These are phyloP conservation scores for Beauveria pseudobassiana DNA, from an alignment of 2,329 filamentous ascomycete genomes.

Conservation along the genomic window DNA sequence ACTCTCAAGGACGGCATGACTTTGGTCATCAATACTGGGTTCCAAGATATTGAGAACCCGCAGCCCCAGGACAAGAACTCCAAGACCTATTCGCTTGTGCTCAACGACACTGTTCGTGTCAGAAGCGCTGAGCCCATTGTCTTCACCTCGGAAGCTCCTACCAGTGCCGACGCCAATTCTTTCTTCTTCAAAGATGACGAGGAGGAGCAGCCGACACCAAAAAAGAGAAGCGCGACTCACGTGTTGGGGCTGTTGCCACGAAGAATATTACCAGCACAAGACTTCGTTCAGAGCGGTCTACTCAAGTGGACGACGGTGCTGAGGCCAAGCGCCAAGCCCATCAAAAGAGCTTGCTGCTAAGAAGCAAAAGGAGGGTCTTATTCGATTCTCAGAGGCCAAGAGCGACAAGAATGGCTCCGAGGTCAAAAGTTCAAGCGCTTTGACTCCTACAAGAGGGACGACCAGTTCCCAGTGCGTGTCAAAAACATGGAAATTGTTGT, in stretches of 20 bases:
- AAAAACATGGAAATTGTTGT: slow-evolving; percentile 85
- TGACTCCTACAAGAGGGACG: slow-evolving; percentile 97
- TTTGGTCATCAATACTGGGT: slow-evolving; percentile 79
- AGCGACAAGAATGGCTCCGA: slow-evolving; percentile 77
- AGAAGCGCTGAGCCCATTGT: slow-evolving; percentile 70
- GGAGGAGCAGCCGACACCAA: slow-evolving; percentile 76
- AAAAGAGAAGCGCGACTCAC: slow-evolving; percentile 82
- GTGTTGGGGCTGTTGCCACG: slow-evolving; percentile 79
- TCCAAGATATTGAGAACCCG: slow-evolving; percentile 82
- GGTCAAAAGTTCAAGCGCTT: slow-evolving; percentile 98
- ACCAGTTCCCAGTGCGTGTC: slow-evolving; percentile 77
- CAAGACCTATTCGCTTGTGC: slow-evolving; percentile 78
- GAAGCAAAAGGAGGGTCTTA: slow-evolving; percentile 84
- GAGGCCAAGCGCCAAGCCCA: slow-evolving; percentile 83
- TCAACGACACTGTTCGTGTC: slow-evolving; percentile 91
- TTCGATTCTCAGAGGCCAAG: slow-evolving; percentile 77
- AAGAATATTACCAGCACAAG: slow-evolving; percentile 95
- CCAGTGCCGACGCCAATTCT: slow-evolving; percentile 86
- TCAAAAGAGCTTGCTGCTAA: slow-evolving; percentile 77
- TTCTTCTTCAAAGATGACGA: slow-evolving; percentile 99
- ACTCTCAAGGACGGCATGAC: slow-evolving; percentile 95
- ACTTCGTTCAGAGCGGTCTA: slow-evolving; percentile 81
- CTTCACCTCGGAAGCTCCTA: slow-evolving; percentile 88
- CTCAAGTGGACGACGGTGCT: slow-evolving; percentile 81
- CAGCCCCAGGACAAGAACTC: slow-evolving; percentile 84